These are phyloP conservation scores for Furcasterigmium sp. DNA, from an alignment of 2,329 filamentous ascomycete genomes.

Conservation along the genomic window DNA sequence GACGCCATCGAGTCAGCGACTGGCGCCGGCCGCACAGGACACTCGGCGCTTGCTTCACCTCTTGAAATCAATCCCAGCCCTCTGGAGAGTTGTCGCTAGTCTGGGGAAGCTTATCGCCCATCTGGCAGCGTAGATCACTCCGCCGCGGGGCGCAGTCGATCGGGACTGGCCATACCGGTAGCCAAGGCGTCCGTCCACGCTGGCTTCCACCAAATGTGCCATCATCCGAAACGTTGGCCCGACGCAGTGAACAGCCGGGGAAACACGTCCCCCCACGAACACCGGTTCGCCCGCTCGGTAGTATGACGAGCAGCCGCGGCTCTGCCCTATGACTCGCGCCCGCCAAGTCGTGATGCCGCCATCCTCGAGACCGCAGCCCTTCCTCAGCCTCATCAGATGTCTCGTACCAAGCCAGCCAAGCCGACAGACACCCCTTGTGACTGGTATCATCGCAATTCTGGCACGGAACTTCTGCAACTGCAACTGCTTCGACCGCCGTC, in stretches of 20 bases:
- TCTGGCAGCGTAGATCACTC: not conserved
- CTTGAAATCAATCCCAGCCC: too few species aligned
- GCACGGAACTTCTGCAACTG: constrained; percentile 2
- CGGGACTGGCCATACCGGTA: not conserved
- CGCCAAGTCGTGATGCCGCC: not conserved
- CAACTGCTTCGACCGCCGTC: constrained; percentile 3
- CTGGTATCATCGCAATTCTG: not conserved
- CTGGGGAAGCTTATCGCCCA: not conserved
- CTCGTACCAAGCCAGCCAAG: not conserved
- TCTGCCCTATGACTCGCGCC: not conserved
- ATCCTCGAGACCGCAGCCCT: not conserved
- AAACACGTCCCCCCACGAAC: not conserved
- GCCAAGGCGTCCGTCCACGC: not conserved
- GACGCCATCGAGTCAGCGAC: too few species aligned
- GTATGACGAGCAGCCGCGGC: too few species aligned
- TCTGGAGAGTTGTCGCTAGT: not conserved
- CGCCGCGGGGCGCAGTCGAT: not conserved
- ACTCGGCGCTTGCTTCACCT: too few species aligned
- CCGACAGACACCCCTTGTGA: not conserved
- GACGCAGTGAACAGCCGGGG: constrained; percentile 10
- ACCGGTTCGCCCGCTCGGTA: not conserved
- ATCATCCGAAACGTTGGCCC: constrained; percentile 15
- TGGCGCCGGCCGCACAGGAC: too few species aligned
- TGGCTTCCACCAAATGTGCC: constrained; percentile 6
- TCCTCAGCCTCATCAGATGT: not conserved